A percentile compares a stretch with the other conserved stretches of the same genome.
phyloP scores from a whole-genome alignment of 2,329 filamentous ascomycete genomes.

The Phialemoniopsis sp. region DNA sequence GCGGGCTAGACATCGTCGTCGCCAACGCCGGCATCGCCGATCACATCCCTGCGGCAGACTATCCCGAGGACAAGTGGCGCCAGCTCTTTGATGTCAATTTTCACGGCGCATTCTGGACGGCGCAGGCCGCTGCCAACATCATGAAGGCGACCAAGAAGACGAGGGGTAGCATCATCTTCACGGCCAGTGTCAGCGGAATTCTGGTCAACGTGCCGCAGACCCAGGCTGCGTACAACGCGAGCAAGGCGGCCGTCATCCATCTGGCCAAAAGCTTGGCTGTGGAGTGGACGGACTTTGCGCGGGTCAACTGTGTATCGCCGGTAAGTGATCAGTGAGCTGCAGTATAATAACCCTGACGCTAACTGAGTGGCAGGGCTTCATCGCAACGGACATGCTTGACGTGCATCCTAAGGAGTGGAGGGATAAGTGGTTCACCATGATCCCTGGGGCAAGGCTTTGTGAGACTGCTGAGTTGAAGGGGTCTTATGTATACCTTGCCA shows the following conservation, averaged over 20 bases:
- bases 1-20: constrained; percentile 32
- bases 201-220: constrained; percentile 75
- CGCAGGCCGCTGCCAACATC: constrained; percentile 32
- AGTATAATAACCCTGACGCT: background rate
- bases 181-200: constrained; percentile 63
- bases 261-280: constrained; percentile 67
- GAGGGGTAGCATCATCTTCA: constrained; percentile 33
- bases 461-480: constrained; percentile 11
- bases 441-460: constrained; percentile 21
- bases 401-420: constrained; percentile 20
- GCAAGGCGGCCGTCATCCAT: constrained; percentile 62
- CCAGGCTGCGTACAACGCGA: constrained; percentile 70
- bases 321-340: constrained; percentile 21
- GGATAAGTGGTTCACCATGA: constrained; percentile 21
- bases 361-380: constrained; percentile 18
- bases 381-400: constrained; percentile 24
- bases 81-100: constrained; percentile 33
- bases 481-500: too few species aligned
- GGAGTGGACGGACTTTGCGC: constrained; percentile 73
- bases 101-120: constrained; percentile 36
- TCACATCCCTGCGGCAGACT: constrained; percentile 30
- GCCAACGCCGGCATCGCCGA: constrained; percentile 35
- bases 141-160: constrained; percentile 18
- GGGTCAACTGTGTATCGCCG: constrained; percentile 68
- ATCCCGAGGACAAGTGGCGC: constrained; percentile 30